Base-by-base conservation (phyloP, 805 yeast species). In the Limtongozyma cylindracea region DNA sequence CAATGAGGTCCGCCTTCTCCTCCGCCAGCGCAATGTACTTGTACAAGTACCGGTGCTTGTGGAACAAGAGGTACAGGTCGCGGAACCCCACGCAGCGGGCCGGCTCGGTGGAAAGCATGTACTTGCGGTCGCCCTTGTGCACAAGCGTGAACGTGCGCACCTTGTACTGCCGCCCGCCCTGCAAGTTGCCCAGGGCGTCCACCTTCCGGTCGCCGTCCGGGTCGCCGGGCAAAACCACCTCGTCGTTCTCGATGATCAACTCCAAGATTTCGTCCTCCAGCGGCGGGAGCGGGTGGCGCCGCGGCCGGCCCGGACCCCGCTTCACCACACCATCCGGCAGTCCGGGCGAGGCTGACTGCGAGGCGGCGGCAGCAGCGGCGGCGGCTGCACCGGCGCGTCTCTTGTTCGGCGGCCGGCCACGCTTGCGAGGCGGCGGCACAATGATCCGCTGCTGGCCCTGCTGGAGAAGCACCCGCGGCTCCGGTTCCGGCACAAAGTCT, bases 1-100 rank as follows among this genome's bases (percentile, higher is more conserved):
- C 66, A 21, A 88, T 77, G 34, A 88, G 49, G 34, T 76, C 84
- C 46, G 61, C 61, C 39, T 84, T 84, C 39, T 80, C 91, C 10
- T 61, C 72, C 28, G 73, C 76, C 8, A 61, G 53, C 20, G 82
- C 53, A 8, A 73, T 63, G 28, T 71, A 61, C 37, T 82, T 78
- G 49, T 58, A 70, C 23, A 88, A 50, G 22, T 62, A 53, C 22
- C 66, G 60, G 46, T 84, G 93, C 22, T 80, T 73, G 38, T 82
- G 91, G 47, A 84, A 80, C 27, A 84, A 53, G 23, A 80, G 51
- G 36, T 84, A 80, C 3, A 93, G 76, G 39, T 84, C 95, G 32
- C 94, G 59, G 47, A 80, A 76, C 3, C 95, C 96, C 28, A 84
- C 78, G 35, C 84, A 66, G 32, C 96, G 61, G 1, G 98, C 95